phyloP scores from a whole-genome alignment of 2,329 filamentous ascomycete species.

The Talaromyces sp. region DNA sequence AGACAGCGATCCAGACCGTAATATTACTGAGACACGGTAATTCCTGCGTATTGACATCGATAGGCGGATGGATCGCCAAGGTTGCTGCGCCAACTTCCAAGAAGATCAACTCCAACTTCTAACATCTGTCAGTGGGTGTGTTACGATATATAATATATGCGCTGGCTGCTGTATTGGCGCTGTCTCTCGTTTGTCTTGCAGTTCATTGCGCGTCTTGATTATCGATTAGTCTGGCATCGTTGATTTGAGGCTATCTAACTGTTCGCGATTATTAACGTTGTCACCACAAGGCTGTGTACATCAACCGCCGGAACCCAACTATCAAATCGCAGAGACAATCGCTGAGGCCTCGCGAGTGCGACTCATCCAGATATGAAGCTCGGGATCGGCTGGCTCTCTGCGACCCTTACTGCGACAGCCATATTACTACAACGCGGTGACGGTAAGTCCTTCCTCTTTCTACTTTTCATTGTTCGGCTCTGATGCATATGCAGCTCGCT shows the following conservation, averaged over 20 bases:
- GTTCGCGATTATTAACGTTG: too few species aligned
- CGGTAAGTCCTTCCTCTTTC: background rate
- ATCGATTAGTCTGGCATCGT: background rate
- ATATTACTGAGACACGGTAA: conserved; percentile 1
- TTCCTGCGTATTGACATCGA: background rate
- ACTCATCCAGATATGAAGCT: conserved; percentile 7
- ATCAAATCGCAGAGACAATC: background rate
- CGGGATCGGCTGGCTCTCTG: conserved; percentile 8
- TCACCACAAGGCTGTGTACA: background rate
- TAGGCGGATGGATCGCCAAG: conserved; percentile 4
- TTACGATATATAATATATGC: background rate
- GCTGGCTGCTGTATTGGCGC: background rate
- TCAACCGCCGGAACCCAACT: background rate
- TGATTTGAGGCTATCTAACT: background rate
- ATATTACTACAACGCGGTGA: conserved; percentile 12
- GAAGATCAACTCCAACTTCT: background rate
- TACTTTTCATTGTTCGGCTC: background rate
- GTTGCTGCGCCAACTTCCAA: conserved; percentile 13
- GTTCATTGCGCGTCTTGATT: background rate
- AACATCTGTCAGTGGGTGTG: background rate
- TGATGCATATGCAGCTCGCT: conserved; percentile 55
- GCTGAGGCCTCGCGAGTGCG: background rate
- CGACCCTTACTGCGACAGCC: conserved; percentile 10
- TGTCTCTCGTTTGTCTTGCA: background rate
- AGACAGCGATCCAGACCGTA: background rate